Conservation (phyloP, 78 protist species). For the Blattamonas nauphoetae region DNA sequence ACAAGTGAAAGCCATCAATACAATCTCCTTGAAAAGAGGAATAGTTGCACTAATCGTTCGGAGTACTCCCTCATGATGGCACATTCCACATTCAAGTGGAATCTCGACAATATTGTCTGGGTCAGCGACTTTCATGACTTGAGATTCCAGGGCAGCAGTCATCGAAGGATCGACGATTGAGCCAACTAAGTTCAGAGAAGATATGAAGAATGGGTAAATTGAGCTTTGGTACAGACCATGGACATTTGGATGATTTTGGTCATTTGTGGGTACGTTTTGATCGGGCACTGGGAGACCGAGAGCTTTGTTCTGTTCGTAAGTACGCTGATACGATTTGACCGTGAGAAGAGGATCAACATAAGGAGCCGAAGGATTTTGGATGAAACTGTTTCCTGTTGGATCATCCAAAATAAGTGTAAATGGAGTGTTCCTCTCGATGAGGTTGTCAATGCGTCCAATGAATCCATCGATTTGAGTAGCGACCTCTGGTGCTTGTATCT, state of each 20-base stretch:
- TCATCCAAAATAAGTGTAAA: constrained; percentile 68
- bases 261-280: no score
- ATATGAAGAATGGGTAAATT: no score
- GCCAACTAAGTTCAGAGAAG: neutral
- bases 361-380: constrained; percentile 60
- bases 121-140: neutral
- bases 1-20: constrained; percentile 69
- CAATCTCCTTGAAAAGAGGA: constrained; percentile 72
- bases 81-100: neutral
- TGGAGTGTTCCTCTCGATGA: constrained; percentile 19
- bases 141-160: neutral
- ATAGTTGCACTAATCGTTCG: constrained; percentile 38
- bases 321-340: constrained; percentile 32
- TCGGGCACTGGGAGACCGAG: no score
- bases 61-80: neutral
- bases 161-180: neutral
- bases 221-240: no score
- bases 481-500: constrained; percentile 33
- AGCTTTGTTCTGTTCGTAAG: constrained; percentile 34
- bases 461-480: constrained; percentile 38
- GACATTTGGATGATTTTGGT: no score
- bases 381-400: constrained; percentile 64
- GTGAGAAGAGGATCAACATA: constrained; percentile 62
- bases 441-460: constrained; percentile 18
- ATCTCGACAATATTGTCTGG: constrained; percentile 9